Evolutionary conservation across 2,329 filamentous ascomycete genomes (phyloP).

Genomic region (Aspergillus ruber): DNA sequence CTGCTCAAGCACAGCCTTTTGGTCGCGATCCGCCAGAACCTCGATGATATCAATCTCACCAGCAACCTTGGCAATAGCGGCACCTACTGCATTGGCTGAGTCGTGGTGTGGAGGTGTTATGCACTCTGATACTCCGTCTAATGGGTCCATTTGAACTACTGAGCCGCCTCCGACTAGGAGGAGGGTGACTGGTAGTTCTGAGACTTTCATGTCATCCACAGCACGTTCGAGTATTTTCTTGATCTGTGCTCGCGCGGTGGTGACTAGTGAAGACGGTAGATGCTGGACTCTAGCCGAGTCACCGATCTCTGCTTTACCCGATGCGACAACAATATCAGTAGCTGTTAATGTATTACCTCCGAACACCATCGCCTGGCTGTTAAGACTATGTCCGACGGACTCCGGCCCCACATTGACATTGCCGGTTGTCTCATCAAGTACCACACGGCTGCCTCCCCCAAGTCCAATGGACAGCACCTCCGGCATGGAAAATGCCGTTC

Average conservation of each 20-base stretch:
- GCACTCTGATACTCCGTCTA: constrained; percentile 47
- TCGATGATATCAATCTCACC: constrained; percentile 50
- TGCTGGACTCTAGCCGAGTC: constrained; percentile 13
- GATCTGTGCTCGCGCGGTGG: constrained; percentile 29
- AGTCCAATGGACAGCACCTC: constrained; percentile 52
- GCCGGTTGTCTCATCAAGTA: constrained; percentile 13
- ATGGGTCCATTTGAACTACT: constrained; percentile 43
- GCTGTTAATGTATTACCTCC: constrained; percentile 50
- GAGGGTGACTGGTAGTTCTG: constrained; percentile 46
- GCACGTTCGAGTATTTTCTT: constrained; percentile 45
- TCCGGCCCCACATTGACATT: constrained; percentile 48
- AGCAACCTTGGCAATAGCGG: constrained; percentile 52
- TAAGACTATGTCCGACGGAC: constrained; percentile 50
- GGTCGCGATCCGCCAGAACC: constrained; percentile 31
- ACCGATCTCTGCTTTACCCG: constrained; percentile 17
- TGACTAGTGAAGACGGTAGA: constrained; percentile 14
- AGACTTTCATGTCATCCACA: constrained; percentile 53
- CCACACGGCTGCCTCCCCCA: constrained; percentile 48
- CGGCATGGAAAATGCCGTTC: constrained; percentile 55
- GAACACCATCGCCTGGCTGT: constrained; percentile 45
- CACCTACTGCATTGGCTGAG: constrained; percentile 56
- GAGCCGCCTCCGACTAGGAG: constrained; percentile 55
- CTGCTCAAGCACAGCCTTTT: constrained; percentile 14
- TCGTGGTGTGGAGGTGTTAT: constrained; percentile 49
- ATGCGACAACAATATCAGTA: constrained; percentile 42